Conservation (phyloP, 2,329 filamentous ascomycete species). For the Phyllosticta capitalensis region DNA sequence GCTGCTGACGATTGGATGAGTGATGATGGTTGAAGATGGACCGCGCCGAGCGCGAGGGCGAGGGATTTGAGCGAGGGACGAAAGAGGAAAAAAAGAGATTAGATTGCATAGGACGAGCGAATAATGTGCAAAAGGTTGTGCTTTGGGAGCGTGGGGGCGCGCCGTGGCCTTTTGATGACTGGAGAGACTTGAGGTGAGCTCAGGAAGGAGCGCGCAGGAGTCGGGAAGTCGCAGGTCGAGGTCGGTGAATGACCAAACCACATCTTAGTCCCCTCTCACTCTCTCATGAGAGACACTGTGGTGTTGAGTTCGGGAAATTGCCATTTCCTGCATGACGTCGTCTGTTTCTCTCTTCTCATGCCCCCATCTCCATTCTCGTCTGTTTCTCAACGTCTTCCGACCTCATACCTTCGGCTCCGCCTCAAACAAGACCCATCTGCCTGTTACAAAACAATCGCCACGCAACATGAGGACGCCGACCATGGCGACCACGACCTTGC, state of each 20-base stretch:
- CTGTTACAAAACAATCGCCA: background rate
- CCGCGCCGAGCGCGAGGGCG: background rate
- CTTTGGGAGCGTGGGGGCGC: background rate
- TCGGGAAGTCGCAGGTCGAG: no score
- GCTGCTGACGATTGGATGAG: background rate
- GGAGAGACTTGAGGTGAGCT: background rate
- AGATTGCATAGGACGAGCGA: background rate
- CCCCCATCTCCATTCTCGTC: background rate
- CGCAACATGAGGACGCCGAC: background rate
- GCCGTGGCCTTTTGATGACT: background rate
- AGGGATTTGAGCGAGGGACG: no score
- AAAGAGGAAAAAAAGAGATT: background rate
- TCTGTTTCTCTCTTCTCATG: background rate
- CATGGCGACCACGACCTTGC: background rate
- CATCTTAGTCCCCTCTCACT: no score
- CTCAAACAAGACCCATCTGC: background rate
- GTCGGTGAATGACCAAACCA: no score
- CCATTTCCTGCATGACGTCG: background rate
- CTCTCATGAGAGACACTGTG: background rate
- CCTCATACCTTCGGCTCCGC: background rate
- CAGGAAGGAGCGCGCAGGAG: background rate
- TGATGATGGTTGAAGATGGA: background rate
- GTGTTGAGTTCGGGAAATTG: background rate
- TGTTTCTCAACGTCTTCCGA: background rate
- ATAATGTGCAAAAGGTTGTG: background rate